Evolutionary conservation across 2,329 filamentous ascomycete genomes (phyloP), one percentile per base, ranked within the genome.

Genomic region (Xylaria sp.): DNA sequence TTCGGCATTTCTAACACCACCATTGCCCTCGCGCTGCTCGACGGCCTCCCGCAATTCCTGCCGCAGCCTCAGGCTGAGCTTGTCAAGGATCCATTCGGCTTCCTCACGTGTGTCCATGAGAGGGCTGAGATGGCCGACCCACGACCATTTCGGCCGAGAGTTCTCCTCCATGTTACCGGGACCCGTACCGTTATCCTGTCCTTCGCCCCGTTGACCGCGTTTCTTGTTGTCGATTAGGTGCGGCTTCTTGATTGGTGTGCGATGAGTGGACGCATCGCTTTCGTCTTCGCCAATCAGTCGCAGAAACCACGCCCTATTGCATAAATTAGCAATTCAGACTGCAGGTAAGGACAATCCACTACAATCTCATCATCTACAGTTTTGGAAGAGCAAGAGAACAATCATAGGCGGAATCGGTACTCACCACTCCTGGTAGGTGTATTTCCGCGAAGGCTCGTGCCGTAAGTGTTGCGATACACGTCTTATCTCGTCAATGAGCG

Each of bases 231-330:
- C 34, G 28, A 20, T 34, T 28, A 34, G n/a, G 54, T 58, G 68
- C 1, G 67, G 72, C 18, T 68, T 70, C 32, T 66, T 70, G 15
- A 66, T 60, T 1, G 77, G 74, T 46, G 81, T 83, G n/a, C 83
- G 78, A 74, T 90, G 88, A 20, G 80, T 85, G 6, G 81, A 78
- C 1, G 86, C 80, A 71, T 82, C 82, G 64, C 80, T 81, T 75
- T 90, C 88, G 76, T 90, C 87, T 75, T 90, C 88, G 56, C 88
- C 88, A n/a, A 97, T 92, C 39, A 97, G 84, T 25, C 88, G 87
- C 8, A 94, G 90, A 74, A 93, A 96, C 83, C 93, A 92, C 0
- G 92, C 91, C 94, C 73, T 94, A 89, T 60, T 39, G 23, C 10
- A 9, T 6, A 28, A 28, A 56, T 70, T 8, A 68, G 57, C 13